These are phyloP conservation scores for Anethum foeniculum DNA, from an alignment of 140 eudicot species.

Conservation along the genomic window DNA sequence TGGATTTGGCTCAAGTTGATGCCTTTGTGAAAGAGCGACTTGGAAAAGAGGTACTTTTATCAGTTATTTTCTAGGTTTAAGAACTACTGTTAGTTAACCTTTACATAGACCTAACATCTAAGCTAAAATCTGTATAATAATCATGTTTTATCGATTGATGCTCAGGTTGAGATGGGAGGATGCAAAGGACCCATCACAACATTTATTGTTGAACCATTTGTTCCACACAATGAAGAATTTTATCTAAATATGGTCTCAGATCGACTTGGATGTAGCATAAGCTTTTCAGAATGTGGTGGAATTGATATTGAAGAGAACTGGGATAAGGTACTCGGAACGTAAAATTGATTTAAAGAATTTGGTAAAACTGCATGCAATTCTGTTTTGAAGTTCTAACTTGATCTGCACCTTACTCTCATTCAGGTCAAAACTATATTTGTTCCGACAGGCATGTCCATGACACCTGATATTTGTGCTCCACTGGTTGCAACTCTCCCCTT, in stretches of 20 bases:
- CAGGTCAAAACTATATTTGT: conserved; percentile 80
- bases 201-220: conserved; percentile 85
- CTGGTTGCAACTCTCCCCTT: conserved; percentile 92
- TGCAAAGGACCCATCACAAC: conserved; percentile 95
- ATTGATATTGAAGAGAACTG: conserved; percentile 95
- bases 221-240: conserved; percentile 81
- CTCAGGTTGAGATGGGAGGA: conserved; percentile 86
- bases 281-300: conserved; percentile 97
- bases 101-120: neutral
- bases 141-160: neutral
- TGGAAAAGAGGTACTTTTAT: conserved; percentile 68
- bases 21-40: conserved; percentile 78
- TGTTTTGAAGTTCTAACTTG: neutral
- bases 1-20: conserved; percentile 81
- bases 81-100: neutral
- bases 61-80: neutral
- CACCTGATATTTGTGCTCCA: conserved; percentile 78
- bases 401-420: neutral
- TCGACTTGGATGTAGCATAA: conserved; percentile 79
- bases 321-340: conserved; percentile 62
- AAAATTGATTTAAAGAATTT: conserved; percentile 1
- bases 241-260: conserved; percentile 81
- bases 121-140: neutral
- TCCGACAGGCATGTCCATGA: conserved; percentile 63
- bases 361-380: neutral